phyloP scores from a whole-genome alignment of 1,284 basidiomycete genomes.

The Takashimella koratensis region DNA sequence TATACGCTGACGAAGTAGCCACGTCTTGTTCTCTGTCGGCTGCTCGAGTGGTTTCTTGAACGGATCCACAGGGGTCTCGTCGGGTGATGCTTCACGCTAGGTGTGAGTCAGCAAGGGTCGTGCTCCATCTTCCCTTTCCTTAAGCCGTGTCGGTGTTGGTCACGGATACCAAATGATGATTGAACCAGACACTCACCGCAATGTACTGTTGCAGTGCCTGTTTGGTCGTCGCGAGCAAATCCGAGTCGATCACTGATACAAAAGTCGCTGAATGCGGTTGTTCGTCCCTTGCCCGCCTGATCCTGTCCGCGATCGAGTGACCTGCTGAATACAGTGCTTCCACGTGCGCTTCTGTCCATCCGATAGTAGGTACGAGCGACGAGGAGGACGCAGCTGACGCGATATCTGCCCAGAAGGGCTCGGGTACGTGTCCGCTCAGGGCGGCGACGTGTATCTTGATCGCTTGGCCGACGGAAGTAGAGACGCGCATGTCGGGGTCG shows the following conservation, averaged over 20 bases:
- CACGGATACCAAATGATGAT: no score
- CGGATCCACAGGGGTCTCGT: background rate
- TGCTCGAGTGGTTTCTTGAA: background rate
- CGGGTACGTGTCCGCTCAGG: background rate
- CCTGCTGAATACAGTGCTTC: background rate
- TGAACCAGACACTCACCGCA: conserved; percentile 26
- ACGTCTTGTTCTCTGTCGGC: conserved; percentile 12
- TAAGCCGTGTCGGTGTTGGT: no score
- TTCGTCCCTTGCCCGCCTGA: background rate
- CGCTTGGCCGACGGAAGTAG: background rate
- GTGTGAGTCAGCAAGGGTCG: no score
- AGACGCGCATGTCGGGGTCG: background rate
- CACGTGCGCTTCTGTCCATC: conserved; percentile 13
- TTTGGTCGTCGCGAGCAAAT: conserved; percentile 26
- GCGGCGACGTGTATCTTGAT: background rate
- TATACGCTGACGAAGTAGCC: conserved; percentile 21
- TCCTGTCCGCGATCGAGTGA: background rate
- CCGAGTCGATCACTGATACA: conserved; percentile 1
- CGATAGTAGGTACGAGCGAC: background rate
- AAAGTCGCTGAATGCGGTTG: background rate
- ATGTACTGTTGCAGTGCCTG: conserved; percentile 28
- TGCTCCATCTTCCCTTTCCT: no score
- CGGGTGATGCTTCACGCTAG: background rate
- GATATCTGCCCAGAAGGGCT: background rate
- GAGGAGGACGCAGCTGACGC: background rate